A percentile compares a stretch with the other conserved stretches of the same genome.
Conservation (phyloP, 306 rosid species). For the Rosa persica region DNA sequence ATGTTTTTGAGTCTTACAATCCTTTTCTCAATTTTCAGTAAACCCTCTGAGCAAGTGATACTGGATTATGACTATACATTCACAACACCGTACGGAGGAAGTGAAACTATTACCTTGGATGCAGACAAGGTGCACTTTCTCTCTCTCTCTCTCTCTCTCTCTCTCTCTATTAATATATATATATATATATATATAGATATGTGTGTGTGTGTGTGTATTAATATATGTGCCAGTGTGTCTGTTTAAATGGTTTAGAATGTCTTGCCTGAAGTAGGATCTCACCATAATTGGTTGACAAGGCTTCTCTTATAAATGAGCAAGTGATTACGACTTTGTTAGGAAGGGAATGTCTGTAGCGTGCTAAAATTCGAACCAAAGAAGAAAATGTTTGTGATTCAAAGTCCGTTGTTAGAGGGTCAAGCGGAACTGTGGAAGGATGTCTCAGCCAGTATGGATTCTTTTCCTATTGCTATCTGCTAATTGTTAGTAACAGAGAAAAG, state of each 20-base stretch:
- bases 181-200: background rate
- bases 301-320: background rate
- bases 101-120: slow-evolving; percentile 53
- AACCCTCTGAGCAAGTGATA: slow-evolving; percentile 82
- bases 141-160: slow-evolving; percentile 11
- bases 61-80: slow-evolving; percentile 93
- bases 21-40: slow-evolving; percentile 58
- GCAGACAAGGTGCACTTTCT: slow-evolving; percentile 50
- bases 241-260: background rate
- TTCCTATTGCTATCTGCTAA: background rate
- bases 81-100: slow-evolving; percentile 91
- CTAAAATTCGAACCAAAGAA: background rate
- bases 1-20: slow-evolving; percentile 33
- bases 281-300: background rate
- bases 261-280: background rate
- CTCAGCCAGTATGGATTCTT: background rate
- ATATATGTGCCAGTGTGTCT: too few species aligned
- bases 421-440: background rate
- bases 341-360: background rate
- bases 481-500: background rate
- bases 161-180: background rate
- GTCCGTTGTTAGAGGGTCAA: background rate
- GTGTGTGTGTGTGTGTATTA: background rate
- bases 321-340: background rate
- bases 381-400: background rate